Evolutionary conservation across 441 rosid species (phyloP).

Genomic region (Eruca vesicaria): DNA sequence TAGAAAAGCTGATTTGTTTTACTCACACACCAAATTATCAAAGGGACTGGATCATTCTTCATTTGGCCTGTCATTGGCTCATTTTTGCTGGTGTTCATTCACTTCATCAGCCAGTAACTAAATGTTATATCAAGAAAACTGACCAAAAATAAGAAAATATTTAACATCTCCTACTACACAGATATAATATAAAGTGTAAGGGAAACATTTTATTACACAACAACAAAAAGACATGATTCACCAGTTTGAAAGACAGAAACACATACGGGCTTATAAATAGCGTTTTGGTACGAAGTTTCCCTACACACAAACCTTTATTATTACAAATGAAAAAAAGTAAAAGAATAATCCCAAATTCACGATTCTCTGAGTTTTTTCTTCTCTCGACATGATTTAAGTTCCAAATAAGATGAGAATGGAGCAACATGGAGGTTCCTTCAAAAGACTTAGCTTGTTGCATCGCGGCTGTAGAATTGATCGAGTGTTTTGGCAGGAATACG

Average conservation of each 20-base stretch:
- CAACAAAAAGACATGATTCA: slow-evolving; percentile 22
- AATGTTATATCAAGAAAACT: not conserved
- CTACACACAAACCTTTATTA: slow-evolving; percentile 30
- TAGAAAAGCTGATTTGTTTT: not conserved
- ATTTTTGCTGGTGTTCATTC: not conserved
- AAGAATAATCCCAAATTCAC: slow-evolving; percentile 15
- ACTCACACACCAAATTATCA: not conserved
- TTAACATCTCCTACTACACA: too few relatives aligned
- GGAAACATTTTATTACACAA: slow-evolving; percentile 13
- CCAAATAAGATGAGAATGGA: slow-evolving; percentile 16
- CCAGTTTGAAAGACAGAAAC: slow-evolving; percentile 7
- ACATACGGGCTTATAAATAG: slow-evolving; percentile 9
- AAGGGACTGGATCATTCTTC: not conserved
- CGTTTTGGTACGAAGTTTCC: slow-evolving; percentile 4
- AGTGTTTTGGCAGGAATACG: slow-evolving; percentile 99
- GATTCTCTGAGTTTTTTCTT: slow-evolving; percentile 15
- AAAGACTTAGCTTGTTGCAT: slow-evolving; percentile 38
- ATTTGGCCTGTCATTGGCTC: not conserved
- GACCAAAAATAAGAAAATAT: not conserved
- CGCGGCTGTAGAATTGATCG: slow-evolving; percentile 89
- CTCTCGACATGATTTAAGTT: slow-evolving; percentile 2
- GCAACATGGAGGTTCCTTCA: not conserved
- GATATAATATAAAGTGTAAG: not conserved
- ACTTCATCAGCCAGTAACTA: not conserved
- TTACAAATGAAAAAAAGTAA: slow-evolving; percentile 13